phyloP scores from a whole-genome alignment of 2,329 filamentous ascomycete species.

The Rosellinia necatrix region DNA sequence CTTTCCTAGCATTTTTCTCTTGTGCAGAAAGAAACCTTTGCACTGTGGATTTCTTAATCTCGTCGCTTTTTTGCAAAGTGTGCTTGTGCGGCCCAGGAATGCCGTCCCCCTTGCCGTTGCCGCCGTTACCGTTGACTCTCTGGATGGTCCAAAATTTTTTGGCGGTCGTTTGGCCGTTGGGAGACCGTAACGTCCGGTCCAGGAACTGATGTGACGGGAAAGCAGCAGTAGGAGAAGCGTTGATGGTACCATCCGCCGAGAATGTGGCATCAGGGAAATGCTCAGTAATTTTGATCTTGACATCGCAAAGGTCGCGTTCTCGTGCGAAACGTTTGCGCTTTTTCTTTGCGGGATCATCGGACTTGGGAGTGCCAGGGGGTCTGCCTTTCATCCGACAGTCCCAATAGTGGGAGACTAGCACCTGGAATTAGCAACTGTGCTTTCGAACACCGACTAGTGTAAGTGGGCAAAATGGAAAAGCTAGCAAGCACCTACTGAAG shows the following conservation, averaged over 20 bases:
- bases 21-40: constrained; percentile 67
- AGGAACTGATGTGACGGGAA: constrained; percentile 34
- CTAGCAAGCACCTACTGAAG: constrained; percentile 52
- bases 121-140: constrained; percentile 76
- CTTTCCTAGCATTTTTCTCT: constrained; percentile 68
- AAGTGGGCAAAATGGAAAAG: not conserved
- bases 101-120: constrained; percentile 72
- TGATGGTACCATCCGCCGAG: constrained; percentile 36
- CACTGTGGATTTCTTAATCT: constrained; percentile 81
- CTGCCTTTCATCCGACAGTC: constrained; percentile 82
- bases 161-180: constrained; percentile 48
- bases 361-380: constrained; percentile 78
- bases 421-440: constrained; percentile 6
- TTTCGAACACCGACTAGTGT: not conserved
- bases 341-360: constrained; percentile 79
- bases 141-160: constrained; percentile 75
- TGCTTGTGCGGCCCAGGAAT: constrained; percentile 76
- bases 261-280: constrained; percentile 65
- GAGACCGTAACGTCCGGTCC: constrained; percentile 36
- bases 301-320: constrained; percentile 79
- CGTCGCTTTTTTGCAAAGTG: constrained; percentile 72
- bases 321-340: constrained; percentile 78
- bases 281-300: constrained; percentile 86
- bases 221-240: constrained; percentile 27
- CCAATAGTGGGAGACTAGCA: constrained; percentile 74